Base-by-base conservation (phyloP, 192 early-diverging fungal genomes). In the Backusella tarrabulga region DNA sequence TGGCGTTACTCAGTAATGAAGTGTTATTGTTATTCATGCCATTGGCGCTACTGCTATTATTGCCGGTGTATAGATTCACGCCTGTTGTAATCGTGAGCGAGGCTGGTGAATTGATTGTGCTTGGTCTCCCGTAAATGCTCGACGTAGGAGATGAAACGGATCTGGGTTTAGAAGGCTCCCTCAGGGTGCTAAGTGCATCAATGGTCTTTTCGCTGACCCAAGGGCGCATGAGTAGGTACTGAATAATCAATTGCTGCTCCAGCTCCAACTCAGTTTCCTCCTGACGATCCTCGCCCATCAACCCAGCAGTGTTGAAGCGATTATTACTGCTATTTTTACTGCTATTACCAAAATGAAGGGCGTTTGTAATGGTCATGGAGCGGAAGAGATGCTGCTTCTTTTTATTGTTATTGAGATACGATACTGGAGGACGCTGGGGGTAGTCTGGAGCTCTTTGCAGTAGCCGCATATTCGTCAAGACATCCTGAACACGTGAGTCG, bases 141-240 rank as follows among this genome's bases (percentile, higher is more conserved):
- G 70, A 38, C 9, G 23, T 46, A 34, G 36, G 71, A 5, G 40
- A 52, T 44, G 42, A 72, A 34, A 50, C 23, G 1, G 72, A 60
- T 38, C 72, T 50, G n/a, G 72, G 52, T 19, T 75, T 75, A 11
- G 86, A 74, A n/a, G 92, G 90, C 74, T 94, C 93, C 4, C 93
- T 81, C 29, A 83, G 71, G 32, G 83, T 74, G 66, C 91, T 92
- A 36, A 95, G 71, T 75, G 92, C 92, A 75, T 95, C 93, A 19
- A 95, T 87, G 75, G 90, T 92, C 54, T 91, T 91, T 80, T 95
- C 91, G 14, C 86, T 88, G 6, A 90, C 86, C 92, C 91, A 93
- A 0, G 87, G 82, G n/a, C 93, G 81, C 23, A 88, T 91, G 60
- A 95, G 79, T 6, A 95, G 77, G 83, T 93, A 95, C 38, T 95